Evolutionary conservation across 768 basidiomycete genomes (phyloP).

Genomic region (Amanita rubescens): DNA sequence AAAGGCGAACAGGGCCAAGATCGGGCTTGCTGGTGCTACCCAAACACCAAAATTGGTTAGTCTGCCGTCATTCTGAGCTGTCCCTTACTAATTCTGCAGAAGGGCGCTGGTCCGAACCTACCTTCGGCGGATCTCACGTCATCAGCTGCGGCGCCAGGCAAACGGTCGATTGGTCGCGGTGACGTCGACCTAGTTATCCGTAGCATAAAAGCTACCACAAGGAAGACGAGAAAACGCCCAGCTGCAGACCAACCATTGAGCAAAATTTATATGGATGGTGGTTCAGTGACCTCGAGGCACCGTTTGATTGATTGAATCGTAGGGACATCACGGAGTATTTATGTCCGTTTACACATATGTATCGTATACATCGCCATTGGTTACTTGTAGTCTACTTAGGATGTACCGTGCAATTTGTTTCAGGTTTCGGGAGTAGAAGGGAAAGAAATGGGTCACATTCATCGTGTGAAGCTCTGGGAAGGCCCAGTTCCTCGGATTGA

Average conservation of each 20-base stretch:
- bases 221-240: conserved; percentile 29
- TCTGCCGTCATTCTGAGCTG: background rate
- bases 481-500: too few species aligned
- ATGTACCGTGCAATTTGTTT: background rate
- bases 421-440: background rate
- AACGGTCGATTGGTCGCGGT: conserved; percentile 61
- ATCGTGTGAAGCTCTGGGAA: too few species aligned
- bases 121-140: background rate
- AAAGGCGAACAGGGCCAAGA: conserved; percentile 17
- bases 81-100: background rate
- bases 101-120: background rate
- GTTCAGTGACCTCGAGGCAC: conserved; percentile 16
- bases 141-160: conserved; percentile 29
- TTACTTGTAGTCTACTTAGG: background rate
- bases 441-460: background rate
- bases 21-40: conserved; percentile 17
- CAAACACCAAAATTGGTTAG: conserved; percentile 17
- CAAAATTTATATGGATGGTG: conserved; percentile 77
- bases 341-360: background rate
- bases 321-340: background rate
- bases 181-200: conserved; percentile 82
- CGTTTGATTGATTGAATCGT: conserved; percentile 26
- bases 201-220: conserved; percentile 61
- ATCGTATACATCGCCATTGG: background rate
- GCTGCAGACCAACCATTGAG: conserved; percentile 46